Base-by-base conservation (phyloP, 352 stramenopile genomes). In the Phytopythium montanum region DNA sequence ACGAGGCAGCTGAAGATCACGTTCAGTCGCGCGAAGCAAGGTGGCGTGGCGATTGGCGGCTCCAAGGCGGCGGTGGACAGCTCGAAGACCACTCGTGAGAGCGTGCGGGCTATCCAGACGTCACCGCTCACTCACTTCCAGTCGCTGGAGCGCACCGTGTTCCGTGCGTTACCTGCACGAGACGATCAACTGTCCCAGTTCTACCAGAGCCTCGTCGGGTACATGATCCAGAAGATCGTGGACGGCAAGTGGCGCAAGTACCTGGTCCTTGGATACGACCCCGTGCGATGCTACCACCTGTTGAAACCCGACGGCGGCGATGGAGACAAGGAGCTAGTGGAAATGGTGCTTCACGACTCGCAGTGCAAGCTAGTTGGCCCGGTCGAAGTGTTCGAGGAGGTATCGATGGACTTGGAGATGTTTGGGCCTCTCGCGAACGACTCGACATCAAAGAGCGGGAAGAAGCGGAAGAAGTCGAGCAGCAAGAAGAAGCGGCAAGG, bases 161-260 rank as follows among this genome's bases (percentile, higher is more conserved):
- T 80, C 29, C 77, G 81, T 2, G 88, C 70, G 31, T 73, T 90
- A 56, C 65, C 78, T 39, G 69, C 90, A 4, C 54, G 75, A 3
- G 77, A 93, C 53, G 25, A 54, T 13, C 78, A 80, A 55, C 57
- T 92, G 29, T 74, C 68, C 7, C 45, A 71, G 54, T 69, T 91
- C 33, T 90, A 92, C 21, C 64, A 77, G 42, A 91, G 73, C 49
- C 64, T 95, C 44, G 69, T 95, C 3, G 85, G 85, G 0, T 79
- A 91, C 49, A 72, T 58, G 7, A 73, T 95, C 25, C 80, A 90
- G 59, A 90, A 89, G 66, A 76, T 81, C 18, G 68, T 89, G 12
- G 84, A 95, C 21, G 80, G 79, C 45, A 92, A 95, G 64, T 95
- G 83, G 83, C 82, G 74, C 41, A 90, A 91, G 45, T 88, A 78